Percentiles rank a stretch among this genome's conserved stretches.
These are phyloP conservation scores for Pseudogymnoascus sp. DNA, from an alignment of 2,329 filamentous ascomycete genomes.

Conservation along the genomic window DNA sequence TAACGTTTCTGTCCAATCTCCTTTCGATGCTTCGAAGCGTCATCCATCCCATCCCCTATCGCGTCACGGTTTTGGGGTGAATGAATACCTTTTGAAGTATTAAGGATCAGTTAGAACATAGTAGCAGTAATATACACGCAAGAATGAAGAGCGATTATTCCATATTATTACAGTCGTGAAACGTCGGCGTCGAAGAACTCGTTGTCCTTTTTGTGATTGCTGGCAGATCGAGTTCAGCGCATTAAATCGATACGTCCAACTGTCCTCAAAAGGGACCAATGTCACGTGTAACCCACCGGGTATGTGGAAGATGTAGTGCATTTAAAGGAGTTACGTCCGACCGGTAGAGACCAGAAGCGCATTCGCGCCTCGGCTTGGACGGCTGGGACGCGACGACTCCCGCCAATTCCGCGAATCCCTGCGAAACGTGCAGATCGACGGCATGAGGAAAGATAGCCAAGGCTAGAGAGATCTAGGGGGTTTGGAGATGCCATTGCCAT, in stretches of 20 bases:
- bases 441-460: not conserved
- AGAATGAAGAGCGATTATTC: slow-evolving; percentile 1
- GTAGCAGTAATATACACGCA: slow-evolving; percentile 5
- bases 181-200: slow-evolving; percentile 3
- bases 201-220: slow-evolving; percentile 7
- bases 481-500: not conserved
- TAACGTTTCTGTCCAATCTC: not conserved
- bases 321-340: slow-evolving; percentile 4
- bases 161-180: slow-evolving; percentile 8
- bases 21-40: slow-evolving; percentile 1
- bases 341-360: not conserved
- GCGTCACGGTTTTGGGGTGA: not conserved
- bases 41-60: slow-evolving; percentile 6
- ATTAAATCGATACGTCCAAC: slow-evolving; percentile 1
- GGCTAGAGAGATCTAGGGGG: not conserved
- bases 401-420: not conserved
- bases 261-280: not conserved
- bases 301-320: not conserved
- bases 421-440: not conserved
- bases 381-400: not conserved
- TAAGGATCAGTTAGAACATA: slow-evolving; percentile 1
- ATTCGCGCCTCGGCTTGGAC: not conserved
- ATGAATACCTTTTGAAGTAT: slow-evolving; percentile 2
- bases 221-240: slow-evolving; percentile 2
- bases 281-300: not conserved